phyloP scores from a whole-genome alignment of 495 filamentous ascomycete species.

The Podospora conica region DNA sequence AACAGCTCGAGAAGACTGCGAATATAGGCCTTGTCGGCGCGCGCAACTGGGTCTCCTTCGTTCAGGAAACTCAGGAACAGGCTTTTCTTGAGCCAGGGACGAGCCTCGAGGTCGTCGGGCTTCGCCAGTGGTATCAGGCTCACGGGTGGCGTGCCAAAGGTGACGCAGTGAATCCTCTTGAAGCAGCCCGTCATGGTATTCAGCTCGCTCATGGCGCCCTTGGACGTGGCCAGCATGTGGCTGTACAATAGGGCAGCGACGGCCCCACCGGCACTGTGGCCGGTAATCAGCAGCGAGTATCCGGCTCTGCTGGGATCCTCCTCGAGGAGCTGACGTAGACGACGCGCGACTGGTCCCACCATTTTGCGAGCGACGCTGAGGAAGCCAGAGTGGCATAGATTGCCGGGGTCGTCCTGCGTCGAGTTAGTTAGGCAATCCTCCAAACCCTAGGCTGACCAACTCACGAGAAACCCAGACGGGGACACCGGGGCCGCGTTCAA shows the following conservation, averaged over 20 bases:
- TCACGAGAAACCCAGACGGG: slow-evolving; percentile 58
- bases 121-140: slow-evolving; percentile 60
- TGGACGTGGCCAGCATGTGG: slow-evolving; percentile 62
- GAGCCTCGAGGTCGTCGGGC: slow-evolving; percentile 33
- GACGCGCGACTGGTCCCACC: slow-evolving; percentile 62
- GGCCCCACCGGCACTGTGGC: slow-evolving; percentile 78
- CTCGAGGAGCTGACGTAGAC: slow-evolving; percentile 58
- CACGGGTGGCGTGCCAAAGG: slow-evolving; percentile 74
- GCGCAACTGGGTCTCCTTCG: slow-evolving; percentile 73
- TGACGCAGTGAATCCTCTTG: slow-evolving; percentile 72
- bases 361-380: slow-evolving; percentile 67
- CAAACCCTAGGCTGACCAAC: slow-evolving; percentile 1
- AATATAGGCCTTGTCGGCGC: slow-evolving; percentile 71
- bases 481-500: slow-evolving; percentile 56
- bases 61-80: slow-evolving; percentile 74
- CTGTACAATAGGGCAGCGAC: slow-evolving; percentile 70
- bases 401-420: slow-evolving; percentile 59
- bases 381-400: slow-evolving; percentile 73
- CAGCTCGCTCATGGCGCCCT: slow-evolving; percentile 54
- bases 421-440: slow-evolving; percentile 11
- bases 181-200: slow-evolving; percentile 61
- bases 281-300: slow-evolving; percentile 72
- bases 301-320: slow-evolving; percentile 60
- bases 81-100: slow-evolving; percentile 47
- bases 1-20: slow-evolving; percentile 65